Conservation (phyloP, 1,284 basidiomycete genomes). For the Malassezia equina region DNA sequence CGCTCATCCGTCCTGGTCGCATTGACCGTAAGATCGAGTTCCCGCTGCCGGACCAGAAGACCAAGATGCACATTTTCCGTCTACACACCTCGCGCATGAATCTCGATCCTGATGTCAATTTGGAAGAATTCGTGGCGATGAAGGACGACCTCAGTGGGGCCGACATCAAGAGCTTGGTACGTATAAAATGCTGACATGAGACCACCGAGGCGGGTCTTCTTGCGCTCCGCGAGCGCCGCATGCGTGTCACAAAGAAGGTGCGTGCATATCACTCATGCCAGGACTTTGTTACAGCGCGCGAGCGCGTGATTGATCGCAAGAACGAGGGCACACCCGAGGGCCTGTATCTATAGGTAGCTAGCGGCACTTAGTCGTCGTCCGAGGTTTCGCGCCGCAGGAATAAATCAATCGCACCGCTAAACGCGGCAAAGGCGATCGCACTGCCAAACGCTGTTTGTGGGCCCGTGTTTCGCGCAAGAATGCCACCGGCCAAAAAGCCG, state of each 20-base stretch:
- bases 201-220: constrained; percentile 84
- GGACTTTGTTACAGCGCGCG: constrained; percentile 44
- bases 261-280: not conserved
- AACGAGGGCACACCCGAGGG: constrained; percentile 43
- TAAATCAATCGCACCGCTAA: constrained; percentile 43
- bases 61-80: constrained; percentile 75
- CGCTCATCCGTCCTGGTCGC: constrained; percentile 93
- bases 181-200: not conserved
- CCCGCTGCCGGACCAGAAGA: constrained; percentile 45
- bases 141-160: constrained; percentile 96
- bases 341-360: constrained; percentile 22
- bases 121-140: constrained; percentile 89
- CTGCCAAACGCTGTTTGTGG: constrained; percentile 41
- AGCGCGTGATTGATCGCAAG: constrained; percentile 46
- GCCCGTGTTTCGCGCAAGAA: constrained; percentile 40
- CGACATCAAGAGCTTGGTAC: constrained; percentile 81
- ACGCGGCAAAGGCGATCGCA: constrained; percentile 43
- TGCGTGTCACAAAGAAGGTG: constrained; percentile 76
- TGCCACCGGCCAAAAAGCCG: constrained; percentile 37
- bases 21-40: constrained; percentile 87
- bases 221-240: constrained; percentile 84
- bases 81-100: constrained; percentile 95
- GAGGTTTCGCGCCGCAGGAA: constrained; percentile 35
- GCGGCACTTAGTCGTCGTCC: constrained; percentile 23
- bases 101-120: constrained; percentile 76